phyloP scores from a whole-genome alignment of 495 filamentous ascomycete species.

The Penicillium arizonense region DNA sequence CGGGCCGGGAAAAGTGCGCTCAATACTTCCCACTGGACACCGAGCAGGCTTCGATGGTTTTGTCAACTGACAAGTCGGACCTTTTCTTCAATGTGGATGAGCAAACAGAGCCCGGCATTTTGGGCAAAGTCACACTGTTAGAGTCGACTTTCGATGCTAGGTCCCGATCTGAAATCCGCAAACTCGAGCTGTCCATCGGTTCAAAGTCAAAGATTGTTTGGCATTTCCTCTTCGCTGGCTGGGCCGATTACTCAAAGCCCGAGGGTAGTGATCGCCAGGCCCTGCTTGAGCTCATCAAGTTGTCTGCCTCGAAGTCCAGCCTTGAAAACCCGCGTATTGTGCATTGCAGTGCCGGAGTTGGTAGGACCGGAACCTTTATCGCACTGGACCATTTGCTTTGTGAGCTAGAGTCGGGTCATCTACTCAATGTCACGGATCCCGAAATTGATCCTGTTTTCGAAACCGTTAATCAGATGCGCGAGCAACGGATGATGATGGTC shows the following conservation, averaged over 20 bases:
- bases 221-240: constrained; percentile 89
- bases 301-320: constrained; percentile 69
- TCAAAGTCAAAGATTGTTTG: constrained; percentile 69
- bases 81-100: constrained; percentile 27
- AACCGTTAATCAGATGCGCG: constrained; percentile 75
- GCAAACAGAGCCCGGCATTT: constrained; percentile 12
- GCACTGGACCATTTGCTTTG: constrained; percentile 85
- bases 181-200: constrained; percentile 52
- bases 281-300: constrained; percentile 73
- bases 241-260: constrained; percentile 92
- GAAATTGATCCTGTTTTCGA: constrained; percentile 63
- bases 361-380: constrained; percentile 92
- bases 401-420: constrained; percentile 72
- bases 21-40: constrained; percentile 77
- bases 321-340: constrained; percentile 79
- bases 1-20: constrained; percentile 81
- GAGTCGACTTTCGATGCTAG: constrained; percentile 43
- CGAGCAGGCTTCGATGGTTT: constrained; percentile 61
- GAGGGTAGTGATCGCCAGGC: constrained; percentile 73
- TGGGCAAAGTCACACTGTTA: constrained; percentile 49
- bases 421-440: constrained; percentile 47
- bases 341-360: constrained; percentile 93
- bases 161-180: constrained; percentile 55
- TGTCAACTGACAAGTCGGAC: constrained; percentile 48
- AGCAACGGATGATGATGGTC: constrained; percentile 96